These are phyloP conservation scores for Lasiosphaeris hirsuta DNA, from an alignment of 495 filamentous ascomycete genomes.

Conservation along the genomic window DNA sequence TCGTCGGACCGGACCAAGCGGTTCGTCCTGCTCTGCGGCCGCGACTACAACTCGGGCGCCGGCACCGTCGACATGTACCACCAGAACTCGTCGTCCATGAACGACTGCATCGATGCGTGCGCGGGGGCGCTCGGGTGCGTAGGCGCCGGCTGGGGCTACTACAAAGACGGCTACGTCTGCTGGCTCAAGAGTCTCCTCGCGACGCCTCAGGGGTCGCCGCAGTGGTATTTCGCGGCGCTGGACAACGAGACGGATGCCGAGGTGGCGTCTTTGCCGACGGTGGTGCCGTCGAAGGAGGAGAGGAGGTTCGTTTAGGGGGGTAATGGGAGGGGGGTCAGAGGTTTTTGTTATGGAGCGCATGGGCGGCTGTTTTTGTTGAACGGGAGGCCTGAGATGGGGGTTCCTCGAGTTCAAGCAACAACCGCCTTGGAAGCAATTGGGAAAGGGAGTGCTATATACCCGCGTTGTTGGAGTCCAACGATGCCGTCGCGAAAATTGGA, in stretches of 20 bases:
- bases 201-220: slow-evolving; percentile 43
- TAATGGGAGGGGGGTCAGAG: no score
- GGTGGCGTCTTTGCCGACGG: not conserved
- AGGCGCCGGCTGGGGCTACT: slow-evolving; percentile 35
- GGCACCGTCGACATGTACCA: slow-evolving; percentile 30
- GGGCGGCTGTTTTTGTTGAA: no score
- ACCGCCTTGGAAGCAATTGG: no score
- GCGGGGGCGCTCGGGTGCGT: slow-evolving; percentile 25
- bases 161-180: slow-evolving; percentile 31
- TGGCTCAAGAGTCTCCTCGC: slow-evolving; percentile 55
- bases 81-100: slow-evolving; percentile 18
- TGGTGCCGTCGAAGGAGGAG: no score
- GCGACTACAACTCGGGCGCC: slow-evolving; percentile 28
- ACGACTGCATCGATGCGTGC: slow-evolving; percentile 32
- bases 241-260: slow-evolving; percentile 14
- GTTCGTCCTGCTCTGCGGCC: slow-evolving; percentile 34
- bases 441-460: no score
- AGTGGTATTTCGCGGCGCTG: slow-evolving; percentile 47
- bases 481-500: no score
- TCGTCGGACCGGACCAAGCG: not conserved
- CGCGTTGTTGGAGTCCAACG: no score
- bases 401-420: no score
- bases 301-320: no score
- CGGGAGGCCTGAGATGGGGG: no score
- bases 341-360: no score